Conservation (phyloP, 106 monocot genomes). For the Ottelia alismoides region DNA sequence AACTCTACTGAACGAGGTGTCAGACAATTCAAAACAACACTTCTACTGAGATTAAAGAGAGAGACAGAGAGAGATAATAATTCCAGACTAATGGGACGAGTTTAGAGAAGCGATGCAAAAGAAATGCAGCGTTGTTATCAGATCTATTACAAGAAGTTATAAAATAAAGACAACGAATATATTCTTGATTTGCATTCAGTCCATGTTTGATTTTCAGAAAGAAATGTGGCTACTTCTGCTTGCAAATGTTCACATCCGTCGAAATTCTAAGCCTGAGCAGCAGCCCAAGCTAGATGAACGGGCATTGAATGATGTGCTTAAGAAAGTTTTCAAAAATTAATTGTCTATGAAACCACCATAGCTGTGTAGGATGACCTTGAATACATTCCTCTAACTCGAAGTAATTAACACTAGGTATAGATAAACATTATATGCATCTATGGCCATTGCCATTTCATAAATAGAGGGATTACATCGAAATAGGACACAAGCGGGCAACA, state of each 20-base stretch:
- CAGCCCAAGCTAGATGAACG: conserved; percentile 85
- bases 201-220: conserved; percentile 92
- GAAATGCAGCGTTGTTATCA: conserved; percentile 91
- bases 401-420: too few relatives aligned
- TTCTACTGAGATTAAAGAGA: too few relatives aligned
- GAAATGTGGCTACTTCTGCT: conserved; percentile 93
- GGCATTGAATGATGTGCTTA: conserved; percentile 74
- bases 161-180: conserved; percentile 50
- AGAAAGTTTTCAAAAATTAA: conserved; percentile 93
- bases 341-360: too few relatives aligned
- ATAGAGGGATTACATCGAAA: too few relatives aligned
- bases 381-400: too few relatives aligned
- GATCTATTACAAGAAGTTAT: conserved; percentile 69
- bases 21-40: too few relatives aligned
- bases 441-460: too few relatives aligned
- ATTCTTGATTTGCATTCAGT: conserved; percentile 83
- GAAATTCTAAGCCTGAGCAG: conserved; percentile 58
- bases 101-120: conserved; percentile 71
- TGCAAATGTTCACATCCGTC: conserved; percentile 96
- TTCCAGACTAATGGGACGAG: conserved; percentile 62
- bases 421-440: too few relatives aligned
- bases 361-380: too few relatives aligned
- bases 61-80: too few relatives aligned
- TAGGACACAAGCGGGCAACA: too few relatives aligned
- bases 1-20: too few relatives aligned